Conservation (phyloP, 805 yeast species). For the Schwanniomyces occidentalis region DNA sequence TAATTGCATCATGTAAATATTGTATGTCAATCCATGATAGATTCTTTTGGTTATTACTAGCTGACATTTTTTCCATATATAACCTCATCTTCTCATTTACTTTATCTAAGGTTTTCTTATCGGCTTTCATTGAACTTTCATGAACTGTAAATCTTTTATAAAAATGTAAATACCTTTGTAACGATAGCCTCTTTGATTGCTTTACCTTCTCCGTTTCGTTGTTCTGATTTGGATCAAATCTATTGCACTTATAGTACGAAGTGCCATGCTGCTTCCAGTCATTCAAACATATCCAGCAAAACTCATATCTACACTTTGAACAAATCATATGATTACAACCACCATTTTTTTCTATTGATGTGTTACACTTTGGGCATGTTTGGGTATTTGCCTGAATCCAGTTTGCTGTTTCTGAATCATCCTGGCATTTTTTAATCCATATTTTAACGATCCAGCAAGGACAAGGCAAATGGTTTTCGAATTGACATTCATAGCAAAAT, state of each 20-base stretch:
- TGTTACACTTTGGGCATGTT: slow-evolving; percentile 78
- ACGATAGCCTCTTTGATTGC: slow-evolving; percentile 45
- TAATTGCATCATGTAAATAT: slow-evolving; percentile 73
- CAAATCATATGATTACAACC: slow-evolving; percentile 98
- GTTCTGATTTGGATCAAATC: slow-evolving; percentile 43
- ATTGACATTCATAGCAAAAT: slow-evolving; percentile 77
- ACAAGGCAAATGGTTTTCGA: slow-evolving; percentile 81
- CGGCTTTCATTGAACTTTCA: slow-evolving; percentile 73
- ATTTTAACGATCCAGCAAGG: slow-evolving; percentile 66
- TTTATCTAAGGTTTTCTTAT: slow-evolving; percentile 58
- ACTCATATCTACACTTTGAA: slow-evolving; percentile 70
- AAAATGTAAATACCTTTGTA: slow-evolving; percentile 71
- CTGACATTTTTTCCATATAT: slow-evolving; percentile 59
- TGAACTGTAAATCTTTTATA: slow-evolving; percentile 75
- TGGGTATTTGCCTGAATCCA: slow-evolving; percentile 89
- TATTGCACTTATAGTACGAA: slow-evolving; percentile 65
- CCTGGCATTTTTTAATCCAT: slow-evolving; percentile 80
- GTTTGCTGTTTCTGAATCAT: slow-evolving; percentile 83
- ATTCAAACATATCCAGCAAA: slow-evolving; percentile 91
- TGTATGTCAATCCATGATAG: slow-evolving; percentile 86
- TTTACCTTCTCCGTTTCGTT: slow-evolving; percentile 41
- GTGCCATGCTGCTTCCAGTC: slow-evolving; percentile 73
- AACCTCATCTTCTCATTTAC: slow-evolving; percentile 64
- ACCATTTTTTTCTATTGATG: slow-evolving; percentile 87
- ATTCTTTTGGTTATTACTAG: slow-evolving; percentile 20